A percentile compares a stretch with the other conserved stretches of the same genome.
phyloP scores from a whole-genome alignment of 2,329 filamentous ascomycete genomes.

The Aureobasidium pullulans region DNA sequence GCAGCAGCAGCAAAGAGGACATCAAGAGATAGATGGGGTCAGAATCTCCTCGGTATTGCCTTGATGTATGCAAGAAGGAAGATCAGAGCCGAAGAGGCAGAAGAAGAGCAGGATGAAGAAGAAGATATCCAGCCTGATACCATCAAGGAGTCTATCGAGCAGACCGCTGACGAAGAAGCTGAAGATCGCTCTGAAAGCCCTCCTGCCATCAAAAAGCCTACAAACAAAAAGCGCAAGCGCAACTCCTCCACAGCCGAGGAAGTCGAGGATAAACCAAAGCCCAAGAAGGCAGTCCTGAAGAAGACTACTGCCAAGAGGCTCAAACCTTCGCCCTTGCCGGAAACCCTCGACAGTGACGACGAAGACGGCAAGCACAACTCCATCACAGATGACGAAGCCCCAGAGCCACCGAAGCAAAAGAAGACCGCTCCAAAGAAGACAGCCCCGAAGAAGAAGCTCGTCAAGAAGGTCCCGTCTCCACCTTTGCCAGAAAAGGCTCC shows the following conservation, averaged over 20 bases:
- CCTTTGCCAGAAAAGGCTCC: no score
- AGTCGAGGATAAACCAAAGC: no score
- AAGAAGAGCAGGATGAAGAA: neutral
- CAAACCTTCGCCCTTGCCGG: no score
- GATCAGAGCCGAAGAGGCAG: conserved; percentile 36
- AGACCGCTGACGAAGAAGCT: neutral
- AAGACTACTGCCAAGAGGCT: neutral
- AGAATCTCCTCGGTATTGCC: conserved; percentile 58
- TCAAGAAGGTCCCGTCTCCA: neutral
- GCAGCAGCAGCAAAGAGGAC: conserved; percentile 40
- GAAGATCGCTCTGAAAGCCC: neutral
- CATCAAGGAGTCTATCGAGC: neutral
- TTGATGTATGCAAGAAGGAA: conserved; percentile 51
- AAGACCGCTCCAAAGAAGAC: neutral
- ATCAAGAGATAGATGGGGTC: conserved; percentile 49
- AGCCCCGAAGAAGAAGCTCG: neutral
- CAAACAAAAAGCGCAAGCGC: neutral
- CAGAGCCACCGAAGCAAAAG: no score
- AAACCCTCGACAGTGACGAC: no score
- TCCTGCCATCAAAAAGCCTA: neutral
- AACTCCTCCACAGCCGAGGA: neutral
- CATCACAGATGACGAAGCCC: neutral
- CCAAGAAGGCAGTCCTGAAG: neutral
- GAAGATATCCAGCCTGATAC: neutral
- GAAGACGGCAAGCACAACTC: neutral